Conservation (phyloP, 2,329 filamentous ascomycete species). For the Ceratocystis cacaofunesta region DNA sequence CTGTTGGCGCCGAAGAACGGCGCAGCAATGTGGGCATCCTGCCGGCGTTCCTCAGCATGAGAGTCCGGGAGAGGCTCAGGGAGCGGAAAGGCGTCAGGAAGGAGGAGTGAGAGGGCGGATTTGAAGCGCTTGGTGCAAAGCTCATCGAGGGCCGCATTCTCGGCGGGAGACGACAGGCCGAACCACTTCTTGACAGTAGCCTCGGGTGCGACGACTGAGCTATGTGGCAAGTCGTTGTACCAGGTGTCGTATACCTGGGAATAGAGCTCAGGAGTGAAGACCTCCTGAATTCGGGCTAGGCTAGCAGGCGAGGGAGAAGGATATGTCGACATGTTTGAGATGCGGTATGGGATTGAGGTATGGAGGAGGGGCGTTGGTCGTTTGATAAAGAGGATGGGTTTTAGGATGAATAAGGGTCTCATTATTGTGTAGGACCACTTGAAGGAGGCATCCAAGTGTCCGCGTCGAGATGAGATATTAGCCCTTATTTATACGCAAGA, state of each 20-base stretch:
- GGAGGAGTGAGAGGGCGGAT: neutral
- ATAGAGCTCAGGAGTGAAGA: conserved; percentile 13
- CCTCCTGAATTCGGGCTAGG: conserved; percentile 2
- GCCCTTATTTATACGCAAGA: too few species aligned
- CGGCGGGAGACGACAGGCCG: conserved; percentile 2
- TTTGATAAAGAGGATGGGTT: neutral
- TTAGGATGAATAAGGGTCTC: neutral
- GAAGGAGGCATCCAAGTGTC: too few species aligned
- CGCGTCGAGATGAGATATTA: too few species aligned
- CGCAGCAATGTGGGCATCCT: conserved; percentile 9
- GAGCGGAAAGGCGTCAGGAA: conserved; percentile 21
- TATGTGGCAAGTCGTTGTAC: conserved; percentile 13
- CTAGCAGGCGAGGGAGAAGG: neutral
- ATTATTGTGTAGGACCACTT: neutral
- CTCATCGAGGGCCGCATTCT: conserved; percentile 12
- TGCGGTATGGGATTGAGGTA: neutral
- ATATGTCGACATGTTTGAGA: neutral
- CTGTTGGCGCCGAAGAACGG: conserved; percentile 11
- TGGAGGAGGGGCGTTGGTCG: neutral
- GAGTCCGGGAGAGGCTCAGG: conserved; percentile 19
- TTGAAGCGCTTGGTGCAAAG: conserved; percentile 5
- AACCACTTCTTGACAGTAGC: conserved; percentile 15
- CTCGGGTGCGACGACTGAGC: neutral
- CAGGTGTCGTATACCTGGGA: conserved; percentile 10
- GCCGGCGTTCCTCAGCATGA: conserved; percentile 9